Evolutionary conservation across 2,329 filamentous ascomycete genomes (phyloP).

Genomic region (Arthrobotrys conoides): DNA sequence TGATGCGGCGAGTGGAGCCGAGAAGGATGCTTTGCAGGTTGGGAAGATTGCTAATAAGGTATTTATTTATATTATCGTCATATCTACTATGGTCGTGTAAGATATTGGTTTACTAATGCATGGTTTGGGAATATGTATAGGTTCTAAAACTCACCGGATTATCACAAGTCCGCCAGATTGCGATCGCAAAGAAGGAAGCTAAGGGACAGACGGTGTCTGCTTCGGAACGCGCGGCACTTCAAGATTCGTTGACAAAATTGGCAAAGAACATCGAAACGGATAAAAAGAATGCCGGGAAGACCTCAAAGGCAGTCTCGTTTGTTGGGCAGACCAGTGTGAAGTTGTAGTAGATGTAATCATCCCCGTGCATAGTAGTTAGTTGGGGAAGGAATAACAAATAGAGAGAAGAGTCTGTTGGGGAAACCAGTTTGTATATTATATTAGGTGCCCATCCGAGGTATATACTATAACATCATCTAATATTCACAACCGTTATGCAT

Average conservation of each 20-base stretch:
- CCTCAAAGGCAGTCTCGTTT: conserved; percentile 68
- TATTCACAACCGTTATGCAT: too few species aligned
- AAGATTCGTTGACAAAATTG: conserved; percentile 71
- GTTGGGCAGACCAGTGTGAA: conserved; percentile 64
- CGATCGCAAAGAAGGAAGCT: conserved; percentile 69
- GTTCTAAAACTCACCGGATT: conserved; percentile 71
- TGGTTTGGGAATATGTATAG: conserved; percentile 66
- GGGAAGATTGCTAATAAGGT: conserved; percentile 60
- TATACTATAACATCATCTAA: too few species aligned
- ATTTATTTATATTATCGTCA: background rate
- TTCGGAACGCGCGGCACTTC: conserved; percentile 66
- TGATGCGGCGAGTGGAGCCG: conserved; percentile 69
- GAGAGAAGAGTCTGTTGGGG: conserved; percentile 7
- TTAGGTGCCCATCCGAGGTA: too few species aligned
- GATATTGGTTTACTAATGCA: background rate
- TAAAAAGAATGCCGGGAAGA: conserved; percentile 69
- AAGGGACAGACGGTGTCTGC: conserved; percentile 70
- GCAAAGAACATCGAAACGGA: conserved; percentile 72
- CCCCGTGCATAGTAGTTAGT: conserved; percentile 12
- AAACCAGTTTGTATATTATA: background rate
- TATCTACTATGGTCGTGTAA: background rate
- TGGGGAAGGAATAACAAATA: background rate
- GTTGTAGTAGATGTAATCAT: background rate
- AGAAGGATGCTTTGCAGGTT: conserved; percentile 70
- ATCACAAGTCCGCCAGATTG: conserved; percentile 71